These are phyloP conservation scores for Aspergillus aculeatinus DNA, from an alignment of 2,329 filamentous ascomycete species.

Conservation along the genomic window DNA sequence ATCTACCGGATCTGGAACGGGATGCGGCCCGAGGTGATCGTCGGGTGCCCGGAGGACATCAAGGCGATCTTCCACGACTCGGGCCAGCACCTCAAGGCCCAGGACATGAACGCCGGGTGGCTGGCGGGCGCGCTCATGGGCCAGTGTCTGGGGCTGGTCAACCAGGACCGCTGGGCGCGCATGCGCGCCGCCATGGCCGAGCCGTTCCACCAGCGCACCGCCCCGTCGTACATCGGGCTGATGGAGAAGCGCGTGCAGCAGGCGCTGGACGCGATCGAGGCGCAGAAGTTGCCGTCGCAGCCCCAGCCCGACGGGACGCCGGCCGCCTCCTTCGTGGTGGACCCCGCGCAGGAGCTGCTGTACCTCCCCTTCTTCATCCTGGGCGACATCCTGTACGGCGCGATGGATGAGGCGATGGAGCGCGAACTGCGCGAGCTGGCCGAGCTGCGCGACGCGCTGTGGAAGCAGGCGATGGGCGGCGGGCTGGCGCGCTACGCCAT, in stretches of 20 bases:
- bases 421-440: constrained; percentile 22
- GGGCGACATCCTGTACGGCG: constrained; percentile 42
- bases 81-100: constrained; percentile 45
- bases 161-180: constrained; percentile 17
- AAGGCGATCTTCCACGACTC: constrained; percentile 46
- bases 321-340: background rate
- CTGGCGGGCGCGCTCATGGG: constrained; percentile 44
- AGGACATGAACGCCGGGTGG: constrained; percentile 45
- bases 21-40: constrained; percentile 41
- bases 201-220: constrained; percentile 1
- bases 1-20: constrained; percentile 45
- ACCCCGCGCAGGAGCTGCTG: constrained; percentile 33
- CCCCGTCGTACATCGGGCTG: background rate
- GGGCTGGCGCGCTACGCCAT: constrained; percentile 32
- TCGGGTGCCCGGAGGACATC: constrained; percentile 32
- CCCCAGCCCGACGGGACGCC: background rate
- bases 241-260: constrained; percentile 7
- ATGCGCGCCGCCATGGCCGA: constrained; percentile 4
- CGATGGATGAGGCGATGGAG: constrained; percentile 24
- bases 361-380: constrained; percentile 42
- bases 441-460: constrained; percentile 34
- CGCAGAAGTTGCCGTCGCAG: background rate
- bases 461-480: constrained; percentile 35
- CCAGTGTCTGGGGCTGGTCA: constrained; percentile 46
- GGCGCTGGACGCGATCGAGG: background rate